A percentile compares a stretch with the other conserved stretches of the same genome.
phyloP scores from a whole-genome alignment of 164 flowering plant genomes.

The Kingdonia uniflora region DNA sequence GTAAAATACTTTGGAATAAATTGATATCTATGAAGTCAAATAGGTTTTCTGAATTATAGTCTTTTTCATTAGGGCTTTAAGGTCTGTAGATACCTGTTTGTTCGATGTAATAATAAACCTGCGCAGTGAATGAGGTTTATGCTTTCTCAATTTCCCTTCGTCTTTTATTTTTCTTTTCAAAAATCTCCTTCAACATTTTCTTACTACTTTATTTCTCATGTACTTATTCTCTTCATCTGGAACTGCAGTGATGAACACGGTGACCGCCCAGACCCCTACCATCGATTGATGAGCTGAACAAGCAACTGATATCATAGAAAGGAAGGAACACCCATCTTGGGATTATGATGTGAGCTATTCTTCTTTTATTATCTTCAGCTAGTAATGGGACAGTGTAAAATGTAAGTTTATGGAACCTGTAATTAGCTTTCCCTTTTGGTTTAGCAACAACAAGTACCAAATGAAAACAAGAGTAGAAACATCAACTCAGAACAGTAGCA shows the following conservation, averaged over 20 bases:
- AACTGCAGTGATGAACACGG: constrained; percentile 47
- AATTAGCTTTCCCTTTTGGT: too few species aligned
- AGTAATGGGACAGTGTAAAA: too few species aligned
- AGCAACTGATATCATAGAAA: constrained; percentile 21
- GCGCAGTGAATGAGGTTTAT: constrained; percentile 36
- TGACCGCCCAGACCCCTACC: constrained; percentile 25
- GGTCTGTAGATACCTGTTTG: constrained; percentile 32
- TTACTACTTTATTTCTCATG: too few species aligned
- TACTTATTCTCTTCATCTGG: not conserved
- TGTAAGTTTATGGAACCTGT: too few species aligned
- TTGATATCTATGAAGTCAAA: constrained; percentile 1
- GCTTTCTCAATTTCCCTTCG: too few species aligned
- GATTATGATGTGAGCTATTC: constrained; percentile 24
- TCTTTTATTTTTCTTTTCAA: not conserved
- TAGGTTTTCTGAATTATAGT: not conserved
- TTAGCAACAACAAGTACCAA: too few species aligned
- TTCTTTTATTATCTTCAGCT: not conserved
- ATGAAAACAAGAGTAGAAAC: too few species aligned
- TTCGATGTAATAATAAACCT: constrained; percentile 31
- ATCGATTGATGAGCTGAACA: constrained; percentile 16
- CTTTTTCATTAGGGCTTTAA: constrained; percentile 16
- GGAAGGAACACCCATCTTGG: constrained; percentile 27
- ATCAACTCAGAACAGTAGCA: too few species aligned
- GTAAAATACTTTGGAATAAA: not conserved
- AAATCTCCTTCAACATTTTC: too few species aligned